Conservation (phyloP, 139 green algal species). For the Limnomonas spitsbergensis region DNA sequence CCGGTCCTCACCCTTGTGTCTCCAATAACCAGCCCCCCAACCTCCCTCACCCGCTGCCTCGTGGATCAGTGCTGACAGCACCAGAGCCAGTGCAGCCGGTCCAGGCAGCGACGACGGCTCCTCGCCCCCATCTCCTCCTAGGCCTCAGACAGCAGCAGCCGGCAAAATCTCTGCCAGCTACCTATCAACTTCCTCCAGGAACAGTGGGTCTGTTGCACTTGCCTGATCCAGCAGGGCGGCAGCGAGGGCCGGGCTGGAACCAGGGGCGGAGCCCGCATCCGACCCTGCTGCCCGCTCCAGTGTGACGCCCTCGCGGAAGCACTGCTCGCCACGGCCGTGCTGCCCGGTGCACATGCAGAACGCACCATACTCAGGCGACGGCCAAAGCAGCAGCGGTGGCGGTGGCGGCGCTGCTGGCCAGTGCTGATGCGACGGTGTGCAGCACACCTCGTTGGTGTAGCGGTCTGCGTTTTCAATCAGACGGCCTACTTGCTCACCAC, state of each 20-base stretch:
- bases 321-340: slow-evolving; percentile 32
- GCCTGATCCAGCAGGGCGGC: slow-evolving; percentile 24
- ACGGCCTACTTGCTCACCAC: slow-evolving; percentile 28
- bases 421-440: too few species aligned
- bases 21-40: too few species aligned
- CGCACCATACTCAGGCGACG: slow-evolving; percentile 34
- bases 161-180: slow-evolving; percentile 14
- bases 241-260: slow-evolving; percentile 18
- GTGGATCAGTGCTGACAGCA: too few species aligned
- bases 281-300: neutral
- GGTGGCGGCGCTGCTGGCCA: neutral
- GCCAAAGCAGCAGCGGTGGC: slow-evolving; percentile 17
- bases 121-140: too few species aligned
- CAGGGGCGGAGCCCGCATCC: neutral
- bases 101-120: too few species aligned
- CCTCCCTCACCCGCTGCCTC: too few species aligned
- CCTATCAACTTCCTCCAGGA: slow-evolving; percentile 20
- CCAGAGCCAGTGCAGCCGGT: too few species aligned
- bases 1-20: too few species aligned
- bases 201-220: slow-evolving; percentile 13
- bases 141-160: neutral
- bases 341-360: slow-evolving; percentile 26
- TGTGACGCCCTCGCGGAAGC: slow-evolving; percentile 26
- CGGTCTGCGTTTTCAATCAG: slow-evolving; percentile 7
- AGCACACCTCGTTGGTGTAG: slow-evolving; percentile 26